Percentiles rank a stretch among this genome's conserved stretches.
Conservation (phyloP, 2,329 filamentous ascomycete genomes). For the Aureobasidium sp. region DNA sequence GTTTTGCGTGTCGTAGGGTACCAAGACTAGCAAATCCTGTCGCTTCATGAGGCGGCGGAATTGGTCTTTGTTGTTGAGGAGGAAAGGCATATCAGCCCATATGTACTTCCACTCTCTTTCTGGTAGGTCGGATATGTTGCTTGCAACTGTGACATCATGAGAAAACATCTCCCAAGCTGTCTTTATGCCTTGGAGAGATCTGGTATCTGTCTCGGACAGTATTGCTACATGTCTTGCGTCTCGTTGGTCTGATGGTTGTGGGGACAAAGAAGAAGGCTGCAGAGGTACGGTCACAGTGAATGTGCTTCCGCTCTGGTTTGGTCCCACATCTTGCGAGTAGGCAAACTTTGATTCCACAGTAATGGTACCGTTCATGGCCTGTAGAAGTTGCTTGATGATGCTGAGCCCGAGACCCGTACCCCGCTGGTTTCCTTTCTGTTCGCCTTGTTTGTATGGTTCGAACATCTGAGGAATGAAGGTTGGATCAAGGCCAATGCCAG, state of each 20-base stretch:
- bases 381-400: slow-evolving; percentile 40
- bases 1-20: slow-evolving; percentile 12
- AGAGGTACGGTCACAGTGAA: slow-evolving; percentile 16
- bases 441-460: slow-evolving; percentile 75
- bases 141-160: neutral
- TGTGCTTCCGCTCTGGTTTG: slow-evolving; percentile 13
- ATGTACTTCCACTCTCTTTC: slow-evolving; percentile 5
- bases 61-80: slow-evolving; percentile 7
- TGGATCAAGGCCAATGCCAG: slow-evolving; percentile 69
- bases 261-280: slow-evolving; percentile 1
- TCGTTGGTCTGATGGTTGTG: neutral
- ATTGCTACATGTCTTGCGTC: neutral
- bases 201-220: neutral
- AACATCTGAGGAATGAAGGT: slow-evolving; percentile 72
- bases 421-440: slow-evolving; percentile 43
- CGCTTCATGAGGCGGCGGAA: slow-evolving; percentile 6
- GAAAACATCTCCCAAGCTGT: slow-evolving; percentile 9
- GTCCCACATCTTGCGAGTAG: slow-evolving; percentile 5
- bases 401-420: slow-evolving; percentile 79
- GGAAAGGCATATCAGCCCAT: slow-evolving; percentile 13
- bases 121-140: neutral
- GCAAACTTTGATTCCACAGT: slow-evolving; percentile 11
- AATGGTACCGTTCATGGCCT: slow-evolving; percentile 17
- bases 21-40: slow-evolving; percentile 3
- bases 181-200: neutral